phyloP scores from a whole-genome alignment of 768 basidiomycete genomes.

The Pleurotus giganteus region DNA sequence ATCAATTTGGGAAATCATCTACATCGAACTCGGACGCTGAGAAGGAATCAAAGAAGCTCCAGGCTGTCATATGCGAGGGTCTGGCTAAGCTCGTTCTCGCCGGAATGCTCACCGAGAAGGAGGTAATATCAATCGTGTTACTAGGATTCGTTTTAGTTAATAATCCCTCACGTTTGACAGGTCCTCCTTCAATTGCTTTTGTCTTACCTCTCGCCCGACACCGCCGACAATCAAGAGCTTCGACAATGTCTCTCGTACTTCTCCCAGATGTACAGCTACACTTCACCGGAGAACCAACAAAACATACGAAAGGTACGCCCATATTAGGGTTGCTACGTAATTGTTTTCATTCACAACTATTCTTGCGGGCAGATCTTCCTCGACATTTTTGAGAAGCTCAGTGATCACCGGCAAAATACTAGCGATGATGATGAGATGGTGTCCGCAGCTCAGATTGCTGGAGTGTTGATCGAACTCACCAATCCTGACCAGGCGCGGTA shows the following conservation, averaged over 20 bases:
- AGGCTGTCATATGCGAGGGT: constrained; percentile 74
- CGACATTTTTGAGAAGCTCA: constrained; percentile 47
- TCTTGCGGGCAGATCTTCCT: constrained; percentile 47
- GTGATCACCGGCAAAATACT: constrained; percentile 44
- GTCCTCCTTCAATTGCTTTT: constrained; percentile 34
- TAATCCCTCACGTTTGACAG: constrained; percentile 42
- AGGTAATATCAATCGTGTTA: constrained; percentile 36
- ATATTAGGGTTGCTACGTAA: constrained; percentile 7
- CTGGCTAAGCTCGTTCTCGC: constrained; percentile 83
- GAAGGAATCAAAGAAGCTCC: constrained; percentile 49
- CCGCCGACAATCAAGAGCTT: constrained; percentile 75
- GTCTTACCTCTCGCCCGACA: constrained; percentile 79
- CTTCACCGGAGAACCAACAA: constrained; percentile 70
- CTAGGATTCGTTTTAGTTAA: constrained; percentile 35
- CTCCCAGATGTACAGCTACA: constrained; percentile 83
- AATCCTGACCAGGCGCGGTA: constrained; percentile 49
- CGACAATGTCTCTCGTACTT: constrained; percentile 87
- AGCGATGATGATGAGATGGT: constrained; percentile 62
- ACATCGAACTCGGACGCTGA: not conserved
- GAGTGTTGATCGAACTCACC: constrained; percentile 75
- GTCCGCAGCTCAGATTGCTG: constrained; percentile 50
- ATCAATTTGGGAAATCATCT: not conserved
- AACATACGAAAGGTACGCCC: constrained; percentile 63
- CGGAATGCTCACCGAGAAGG: constrained; percentile 70
- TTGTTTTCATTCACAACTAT: not conserved